Percentiles rank a stretch among this genome's conserved stretches.
Conservation (phyloP, 805 yeast genomes). For the Cyberlindnera maclurae region DNA sequence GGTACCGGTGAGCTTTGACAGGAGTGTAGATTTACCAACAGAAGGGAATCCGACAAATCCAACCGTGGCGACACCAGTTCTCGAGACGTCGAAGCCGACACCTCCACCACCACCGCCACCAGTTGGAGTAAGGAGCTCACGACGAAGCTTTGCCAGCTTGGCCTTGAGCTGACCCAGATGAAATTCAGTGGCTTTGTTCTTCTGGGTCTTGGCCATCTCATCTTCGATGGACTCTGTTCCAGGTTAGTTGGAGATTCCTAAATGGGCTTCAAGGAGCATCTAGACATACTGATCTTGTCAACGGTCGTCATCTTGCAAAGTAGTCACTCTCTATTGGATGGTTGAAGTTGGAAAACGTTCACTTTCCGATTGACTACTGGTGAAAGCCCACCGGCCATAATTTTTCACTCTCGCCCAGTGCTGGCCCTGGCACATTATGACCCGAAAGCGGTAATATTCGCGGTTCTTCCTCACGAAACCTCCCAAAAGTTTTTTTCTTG, state of each 20-base stretch:
- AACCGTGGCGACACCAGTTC: constrained; percentile 95
- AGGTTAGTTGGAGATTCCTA: constrained; percentile 2
- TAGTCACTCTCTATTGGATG: background rate
- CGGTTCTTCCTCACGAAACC: background rate
- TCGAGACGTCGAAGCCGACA: constrained; percentile 94
- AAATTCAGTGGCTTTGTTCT: constrained; percentile 95
- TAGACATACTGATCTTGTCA: constrained; percentile 18
- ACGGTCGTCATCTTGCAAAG: constrained; percentile 20
- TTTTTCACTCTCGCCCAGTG: constrained; percentile 1
- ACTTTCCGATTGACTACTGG: too few relatives aligned
- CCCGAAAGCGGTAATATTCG: constrained; percentile 1
- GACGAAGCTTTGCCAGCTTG: constrained; percentile 87
- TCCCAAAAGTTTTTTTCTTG: background rate
- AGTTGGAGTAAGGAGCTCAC: constrained; percentile 74
- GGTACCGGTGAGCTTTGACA: constrained; percentile 87
- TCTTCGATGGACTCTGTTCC: constrained; percentile 61
- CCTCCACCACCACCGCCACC: constrained; percentile 90
- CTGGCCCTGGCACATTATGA: background rate
- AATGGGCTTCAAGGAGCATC: constrained; percentile 1
- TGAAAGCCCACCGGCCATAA: background rate
- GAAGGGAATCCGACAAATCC: constrained; percentile 99
- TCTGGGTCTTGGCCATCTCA: constrained; percentile 97
- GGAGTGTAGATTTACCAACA: constrained; percentile 76
- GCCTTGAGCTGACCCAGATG: constrained; percentile 98
- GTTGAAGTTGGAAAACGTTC: too few relatives aligned